Base-by-base conservation (phyloP, 2,329 filamentous ascomycete genomes). In the Fragosphaeria purpurea region DNA sequence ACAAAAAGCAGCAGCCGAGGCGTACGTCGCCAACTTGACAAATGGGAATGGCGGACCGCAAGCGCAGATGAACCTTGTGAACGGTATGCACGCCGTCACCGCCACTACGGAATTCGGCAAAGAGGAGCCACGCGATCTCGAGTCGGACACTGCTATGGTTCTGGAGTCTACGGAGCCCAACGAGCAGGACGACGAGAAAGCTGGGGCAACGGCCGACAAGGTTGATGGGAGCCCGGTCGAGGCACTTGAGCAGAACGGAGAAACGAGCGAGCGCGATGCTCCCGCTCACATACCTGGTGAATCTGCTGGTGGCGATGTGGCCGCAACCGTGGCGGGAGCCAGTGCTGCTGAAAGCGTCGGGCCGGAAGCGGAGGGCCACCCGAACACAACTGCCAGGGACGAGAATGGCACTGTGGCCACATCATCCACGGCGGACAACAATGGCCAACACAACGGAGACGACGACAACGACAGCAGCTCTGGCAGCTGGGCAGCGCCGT, bases 401-500 rank as follows among this genome's bases (percentile, higher is more conserved):
- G 22, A 22, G 22, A 22, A 22, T 22, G 22, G 22, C 22, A 22
- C 22, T 22, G 22, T 22, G 22, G 7, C 7, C 35, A 37, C 35
- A 37, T 7, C 35, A 37, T 37, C 35, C 7, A 37, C 35, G 35
- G 35, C 11, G 3, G 35, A 37, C 35, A 37, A 4, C 11, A 3
- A 22, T 22, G 22, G 22, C 22, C 22, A 22, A 22, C 22, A 33
- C 31, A 41, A 39, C 38, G 60, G 66, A 37, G 60, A 56, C 9
- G 55, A 58, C 3, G 56, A 51, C 2, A 62, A 66, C 32, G 61
- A 60, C 12, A 41, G 12, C 3, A 41, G 46, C 4, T 61, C 65
- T 7, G 61, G 65, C 7, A 60, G 66, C 41, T 81, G 77, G 77
- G 61, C 63, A 9, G 58, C 63, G 4, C 62, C 70, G 2, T 81